A percentile compares a stretch with the other conserved stretches of the same genome.
Conservation (phyloP, 306 rosid genomes). For the Cicer arietinum region DNA sequence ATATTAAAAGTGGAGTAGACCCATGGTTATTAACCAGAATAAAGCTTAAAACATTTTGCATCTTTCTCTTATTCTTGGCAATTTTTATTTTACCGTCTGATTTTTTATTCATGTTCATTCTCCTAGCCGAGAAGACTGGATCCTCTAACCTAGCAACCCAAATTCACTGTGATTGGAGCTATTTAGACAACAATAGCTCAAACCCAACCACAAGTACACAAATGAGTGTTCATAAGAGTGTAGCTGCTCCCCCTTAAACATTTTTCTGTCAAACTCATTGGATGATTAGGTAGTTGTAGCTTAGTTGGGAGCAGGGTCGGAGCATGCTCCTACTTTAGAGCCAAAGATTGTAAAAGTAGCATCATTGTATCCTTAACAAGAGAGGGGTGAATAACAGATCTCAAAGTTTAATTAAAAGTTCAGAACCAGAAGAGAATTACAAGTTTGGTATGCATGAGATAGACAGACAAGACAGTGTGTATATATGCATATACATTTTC, state of each 20-base stretch:
- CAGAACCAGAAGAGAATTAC: constrained; percentile 20
- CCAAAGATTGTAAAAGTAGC: constrained; percentile 3
- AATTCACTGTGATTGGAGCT: constrained; percentile 15
- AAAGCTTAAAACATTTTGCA: constrained; percentile 18
- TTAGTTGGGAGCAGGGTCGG: neutral
- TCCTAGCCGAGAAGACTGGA: neutral
- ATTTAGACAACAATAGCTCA: constrained; percentile 9
- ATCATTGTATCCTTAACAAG: constrained; percentile 19
- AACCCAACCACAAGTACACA: constrained; percentile 29
- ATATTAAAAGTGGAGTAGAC: constrained; percentile 21
- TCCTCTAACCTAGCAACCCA: constrained; percentile 34
- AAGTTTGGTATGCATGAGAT: constrained; percentile 29
- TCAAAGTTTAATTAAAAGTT: constrained; percentile 14
- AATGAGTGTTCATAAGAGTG: constrained; percentile 15
- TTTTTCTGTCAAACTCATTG: constrained; percentile 19
- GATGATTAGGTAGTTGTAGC: constrained; percentile 1
- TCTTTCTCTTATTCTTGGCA: neutral
- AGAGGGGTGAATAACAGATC: constrained; percentile 26
- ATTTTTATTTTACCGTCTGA: neutral
- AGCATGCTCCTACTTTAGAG: constrained; percentile 3
- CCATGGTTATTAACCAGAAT: constrained; percentile 21
- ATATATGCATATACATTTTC: constrained; percentile 20
- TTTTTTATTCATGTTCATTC: constrained; percentile 25
- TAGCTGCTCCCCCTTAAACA: constrained; percentile 2
- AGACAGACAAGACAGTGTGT: constrained; percentile 7